Base-by-base conservation (phyloP, 345 rosid genomes). In the Hypericum perforatum region DNA sequence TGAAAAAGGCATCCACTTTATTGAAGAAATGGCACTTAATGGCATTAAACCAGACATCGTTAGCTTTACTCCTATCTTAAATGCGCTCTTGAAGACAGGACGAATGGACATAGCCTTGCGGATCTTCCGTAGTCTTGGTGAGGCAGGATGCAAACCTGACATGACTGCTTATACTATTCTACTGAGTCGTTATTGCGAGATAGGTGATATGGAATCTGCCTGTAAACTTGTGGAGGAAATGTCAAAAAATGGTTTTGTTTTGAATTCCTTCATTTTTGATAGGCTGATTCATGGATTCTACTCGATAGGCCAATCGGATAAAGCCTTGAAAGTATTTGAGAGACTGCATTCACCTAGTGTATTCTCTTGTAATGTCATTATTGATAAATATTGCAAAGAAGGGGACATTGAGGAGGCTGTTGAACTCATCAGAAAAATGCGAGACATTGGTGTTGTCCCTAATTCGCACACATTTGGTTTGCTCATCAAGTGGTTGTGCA, bases 141-240 rank as follows among this genome's bases (percentile, higher is more conserved):
- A 63, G 45, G 32, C 10, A 7, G 78, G 76, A n/a, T 70, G 61
- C 66, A 58, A 67, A 22, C 60, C 32, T 41, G 83, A 81, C 58
- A 44, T 43, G 43, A 54, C 38, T 54, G 61, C 63, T 13, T 81
- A 69, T 49, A 70, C 62, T 54, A 70, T 67, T 36, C 57, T 77
- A 53, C 63, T 81, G 0, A 40, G 61, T 47, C 78, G 78, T 16
- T 70, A 74, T 37, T 32, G 61, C 51, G 55, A 41, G 60, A 54
- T 46, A 43, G 78, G 76, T 65, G 59, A 74, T 61, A 36, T 78
- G 57, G 70, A 51, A 42, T 64, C 71, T 49, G 88, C 84, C 46
- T 6, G 8, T 53, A 22, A 57, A 48, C 56, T 81, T 45, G 14
- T 76, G 29, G 45, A 70, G 52, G 72, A 69, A 66, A 81, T 78